Evolutionary conservation across 345 rosid species (phyloP).

Genomic region (Lepidium didymum): DNA sequence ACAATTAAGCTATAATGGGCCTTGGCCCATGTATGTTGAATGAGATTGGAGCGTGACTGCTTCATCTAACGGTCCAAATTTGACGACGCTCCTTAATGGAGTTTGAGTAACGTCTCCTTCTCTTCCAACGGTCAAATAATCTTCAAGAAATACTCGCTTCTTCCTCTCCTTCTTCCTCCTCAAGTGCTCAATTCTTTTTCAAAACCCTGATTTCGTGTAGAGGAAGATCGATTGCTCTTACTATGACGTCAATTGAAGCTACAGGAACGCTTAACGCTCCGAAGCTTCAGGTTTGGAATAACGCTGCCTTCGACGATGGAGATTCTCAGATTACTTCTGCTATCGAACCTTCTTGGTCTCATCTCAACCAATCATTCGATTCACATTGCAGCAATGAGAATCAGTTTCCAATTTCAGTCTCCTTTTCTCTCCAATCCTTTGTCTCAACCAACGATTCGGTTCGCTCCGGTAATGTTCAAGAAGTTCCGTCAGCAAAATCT

Average conservation of each 20-base stretch:
- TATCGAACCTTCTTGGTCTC: slow-evolving; percentile 44
- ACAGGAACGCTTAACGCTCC: slow-evolving; percentile 40
- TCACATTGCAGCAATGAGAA: slow-evolving; percentile 37
- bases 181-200: background rate
- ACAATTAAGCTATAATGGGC: background rate
- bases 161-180: background rate
- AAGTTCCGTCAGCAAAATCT: slow-evolving; percentile 8
- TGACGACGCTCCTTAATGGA: slow-evolving; percentile 10
- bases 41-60: slow-evolving; percentile 60
- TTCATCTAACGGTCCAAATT: slow-evolving; percentile 24
- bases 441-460: slow-evolving; percentile 25
- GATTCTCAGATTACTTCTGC: slow-evolving; percentile 40
- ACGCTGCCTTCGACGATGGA: slow-evolving; percentile 80
- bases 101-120: slow-evolving; percentile 50
- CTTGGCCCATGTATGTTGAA: slow-evolving; percentile 1
- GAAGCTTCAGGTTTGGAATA: slow-evolving; percentile 85
- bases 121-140: slow-evolving; percentile 63
- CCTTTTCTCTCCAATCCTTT: slow-evolving; percentile 15
- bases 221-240: background rate
- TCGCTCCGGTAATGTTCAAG: slow-evolving; percentile 27
- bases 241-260: slow-evolving; percentile 50
- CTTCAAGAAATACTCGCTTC: slow-evolving; percentile 26
- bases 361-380: slow-evolving; percentile 46
- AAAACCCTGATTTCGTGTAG: background rate
- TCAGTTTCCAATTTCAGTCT: background rate